phyloP scores from a whole-genome alignment of 148 eudicot species.

The Rheum nobile region DNA sequence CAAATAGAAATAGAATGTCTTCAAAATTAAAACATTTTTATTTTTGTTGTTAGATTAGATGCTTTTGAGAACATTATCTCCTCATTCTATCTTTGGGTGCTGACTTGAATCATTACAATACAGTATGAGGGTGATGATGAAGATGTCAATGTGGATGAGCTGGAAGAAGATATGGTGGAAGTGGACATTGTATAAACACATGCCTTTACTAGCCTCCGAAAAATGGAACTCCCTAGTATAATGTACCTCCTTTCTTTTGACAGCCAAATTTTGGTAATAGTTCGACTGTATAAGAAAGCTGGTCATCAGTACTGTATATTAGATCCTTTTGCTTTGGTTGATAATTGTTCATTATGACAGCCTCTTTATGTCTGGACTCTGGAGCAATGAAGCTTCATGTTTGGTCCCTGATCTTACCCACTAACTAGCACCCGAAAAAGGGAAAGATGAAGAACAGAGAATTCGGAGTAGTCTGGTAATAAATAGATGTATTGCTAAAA shows the following conservation, averaged over 20 bases:
- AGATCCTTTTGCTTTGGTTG: too few relatives aligned
- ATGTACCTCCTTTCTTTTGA: not conserved
- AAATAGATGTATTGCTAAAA: too few relatives aligned
- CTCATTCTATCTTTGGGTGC: not conserved
- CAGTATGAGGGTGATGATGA: conserved; percentile 57
- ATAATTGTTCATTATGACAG: too few relatives aligned
- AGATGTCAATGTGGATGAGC: conserved; percentile 35
- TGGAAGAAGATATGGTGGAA: conserved; percentile 46
- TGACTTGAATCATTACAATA: conserved; percentile 11
- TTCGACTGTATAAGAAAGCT: not conserved
- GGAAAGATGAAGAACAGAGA: too few relatives aligned
- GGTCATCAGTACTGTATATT: not conserved
- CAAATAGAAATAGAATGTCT: too few relatives aligned
- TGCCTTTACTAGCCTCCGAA: not conserved
- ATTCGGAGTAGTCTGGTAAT: too few relatives aligned
- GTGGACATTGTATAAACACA: conserved; percentile 39
- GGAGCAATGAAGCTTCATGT: too few relatives aligned
- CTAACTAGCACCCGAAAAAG: too few relatives aligned
- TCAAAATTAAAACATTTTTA: not conserved
- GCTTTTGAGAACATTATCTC: not conserved
- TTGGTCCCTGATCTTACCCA: too few relatives aligned
- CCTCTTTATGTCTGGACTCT: too few relatives aligned
- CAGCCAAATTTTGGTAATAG: not conserved
- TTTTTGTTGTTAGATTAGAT: not conserved
- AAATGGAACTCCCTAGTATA: not conserved